Evolutionary conservation across 306 rosid species (phyloP).

Genomic region (Canavalia gladiata): DNA sequence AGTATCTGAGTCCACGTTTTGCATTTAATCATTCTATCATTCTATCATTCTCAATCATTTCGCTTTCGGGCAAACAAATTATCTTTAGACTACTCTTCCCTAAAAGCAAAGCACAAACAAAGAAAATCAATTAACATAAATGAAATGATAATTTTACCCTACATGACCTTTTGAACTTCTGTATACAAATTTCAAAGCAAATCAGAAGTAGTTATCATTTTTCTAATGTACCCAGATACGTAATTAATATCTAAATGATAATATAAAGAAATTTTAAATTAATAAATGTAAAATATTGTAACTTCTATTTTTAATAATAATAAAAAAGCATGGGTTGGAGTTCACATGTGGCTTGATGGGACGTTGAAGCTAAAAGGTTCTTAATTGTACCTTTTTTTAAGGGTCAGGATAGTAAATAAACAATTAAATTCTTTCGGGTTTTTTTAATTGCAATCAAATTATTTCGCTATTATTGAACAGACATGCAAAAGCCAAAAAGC

Average conservation of each 20-base stretch:
- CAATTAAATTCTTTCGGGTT: background rate
- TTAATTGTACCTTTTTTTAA: background rate
- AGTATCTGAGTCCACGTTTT: background rate
- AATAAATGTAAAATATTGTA: background rate
- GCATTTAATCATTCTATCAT: background rate
- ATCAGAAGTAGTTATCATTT: background rate
- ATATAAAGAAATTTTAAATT: background rate
- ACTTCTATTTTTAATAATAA: background rate
- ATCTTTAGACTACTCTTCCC: background rate
- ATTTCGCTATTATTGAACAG: no score
- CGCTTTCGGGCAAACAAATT: background rate
- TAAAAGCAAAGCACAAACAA: background rate
- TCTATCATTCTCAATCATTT: constrained; percentile 46
- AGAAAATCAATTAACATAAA: background rate
- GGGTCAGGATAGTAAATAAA: background rate
- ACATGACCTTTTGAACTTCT: background rate
- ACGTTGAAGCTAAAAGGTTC: constrained; percentile 6
- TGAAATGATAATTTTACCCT: background rate
- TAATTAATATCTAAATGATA: no score
- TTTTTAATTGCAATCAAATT: background rate
- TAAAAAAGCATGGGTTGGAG: background rate
- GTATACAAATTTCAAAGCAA: background rate
- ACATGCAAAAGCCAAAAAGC: no score
- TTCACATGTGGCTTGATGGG: background rate
- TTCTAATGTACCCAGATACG: background rate